phyloP scores from a whole-genome alignment of 2,329 filamentous ascomycete species.

The Cladophialophora exuberans region DNA sequence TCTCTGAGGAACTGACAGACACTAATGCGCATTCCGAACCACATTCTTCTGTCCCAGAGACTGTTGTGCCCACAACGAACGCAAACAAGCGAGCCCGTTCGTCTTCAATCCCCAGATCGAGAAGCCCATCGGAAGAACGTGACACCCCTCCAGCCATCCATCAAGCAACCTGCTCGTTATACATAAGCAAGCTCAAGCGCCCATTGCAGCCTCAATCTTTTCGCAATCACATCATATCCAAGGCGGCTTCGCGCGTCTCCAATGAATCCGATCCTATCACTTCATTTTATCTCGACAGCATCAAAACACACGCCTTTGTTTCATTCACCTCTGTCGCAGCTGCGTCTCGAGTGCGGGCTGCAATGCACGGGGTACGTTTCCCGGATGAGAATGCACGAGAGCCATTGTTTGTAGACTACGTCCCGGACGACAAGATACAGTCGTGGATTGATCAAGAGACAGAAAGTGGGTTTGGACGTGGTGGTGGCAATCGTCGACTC shows the following conservation, averaged over 20 bases:
- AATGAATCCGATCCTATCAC: conserved; percentile 60
- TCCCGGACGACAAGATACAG: conserved; percentile 73
- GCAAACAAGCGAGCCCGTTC: neutral
- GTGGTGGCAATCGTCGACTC: conserved; percentile 47
- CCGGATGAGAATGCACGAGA: conserved; percentile 85
- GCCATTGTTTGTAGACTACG: conserved; percentile 83
- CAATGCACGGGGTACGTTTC: conserved; percentile 80
- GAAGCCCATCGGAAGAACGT: conserved; percentile 42
- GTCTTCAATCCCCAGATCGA: conserved; percentile 26
- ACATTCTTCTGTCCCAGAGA: neutral
- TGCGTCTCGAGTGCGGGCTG: conserved; percentile 74
- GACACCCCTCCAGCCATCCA: conserved; percentile 64
- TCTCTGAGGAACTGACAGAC: conserved; percentile 41
- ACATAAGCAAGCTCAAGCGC: conserved; percentile 88
- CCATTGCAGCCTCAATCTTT: conserved; percentile 73
- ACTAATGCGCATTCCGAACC: conserved; percentile 20
- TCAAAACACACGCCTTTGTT: conserved; percentile 86
- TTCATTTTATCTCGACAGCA: conserved; percentile 77
- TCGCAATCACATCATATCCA: conserved; percentile 67
- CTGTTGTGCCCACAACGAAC: neutral
- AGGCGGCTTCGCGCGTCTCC: conserved; percentile 65
- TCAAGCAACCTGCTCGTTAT: conserved; percentile 74
- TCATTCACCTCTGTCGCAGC: conserved; percentile 69
- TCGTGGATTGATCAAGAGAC: conserved; percentile 76
- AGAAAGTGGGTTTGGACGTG: conserved; percentile 42